These are phyloP conservation scores for Jamesozyma lodderae DNA, from an alignment of 805 yeast species.

Conservation along the genomic window DNA sequence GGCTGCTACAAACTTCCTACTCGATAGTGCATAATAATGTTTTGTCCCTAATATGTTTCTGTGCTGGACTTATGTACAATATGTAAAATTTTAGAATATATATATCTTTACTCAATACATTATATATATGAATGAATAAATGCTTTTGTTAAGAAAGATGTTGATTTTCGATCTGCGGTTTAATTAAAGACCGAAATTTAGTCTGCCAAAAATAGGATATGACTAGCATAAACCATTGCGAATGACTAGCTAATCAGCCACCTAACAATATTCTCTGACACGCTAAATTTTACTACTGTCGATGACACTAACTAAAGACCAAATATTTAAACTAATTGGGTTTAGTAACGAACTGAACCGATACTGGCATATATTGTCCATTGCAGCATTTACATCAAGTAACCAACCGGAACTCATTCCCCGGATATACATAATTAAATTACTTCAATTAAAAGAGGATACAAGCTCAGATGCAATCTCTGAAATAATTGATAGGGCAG, in stretches of 20 bases:
- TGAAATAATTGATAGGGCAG: neutral
- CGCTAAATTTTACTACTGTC: no score
- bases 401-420: conserved; percentile 76
- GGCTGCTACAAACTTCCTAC: conserved; percentile 76
- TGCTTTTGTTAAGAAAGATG: neutral
- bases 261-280: no score
- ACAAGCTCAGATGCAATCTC: neutral
- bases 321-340: conserved; percentile 1
- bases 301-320: conserved; percentile 1
- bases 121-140: neutral
- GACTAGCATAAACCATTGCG: no score
- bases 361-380: conserved; percentile 68
- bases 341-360: conserved; percentile 30
- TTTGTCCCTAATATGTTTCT: no score
- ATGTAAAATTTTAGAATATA: no score
- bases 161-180: no score
- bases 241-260: no score
- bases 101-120: no score
- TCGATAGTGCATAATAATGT: conserved; percentile 51
- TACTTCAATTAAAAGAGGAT: conserved; percentile 1
- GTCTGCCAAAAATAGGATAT: no score
- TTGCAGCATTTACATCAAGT: conserved; percentile 69
- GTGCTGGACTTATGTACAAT: no score
- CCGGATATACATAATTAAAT: conserved; percentile 43
- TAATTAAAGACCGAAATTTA: no score